Evolutionary conservation across 2,329 filamentous ascomycete species (phyloP), one percentile per base, ranked within the genome.

Genomic region (Fusarium albidum): DNA sequence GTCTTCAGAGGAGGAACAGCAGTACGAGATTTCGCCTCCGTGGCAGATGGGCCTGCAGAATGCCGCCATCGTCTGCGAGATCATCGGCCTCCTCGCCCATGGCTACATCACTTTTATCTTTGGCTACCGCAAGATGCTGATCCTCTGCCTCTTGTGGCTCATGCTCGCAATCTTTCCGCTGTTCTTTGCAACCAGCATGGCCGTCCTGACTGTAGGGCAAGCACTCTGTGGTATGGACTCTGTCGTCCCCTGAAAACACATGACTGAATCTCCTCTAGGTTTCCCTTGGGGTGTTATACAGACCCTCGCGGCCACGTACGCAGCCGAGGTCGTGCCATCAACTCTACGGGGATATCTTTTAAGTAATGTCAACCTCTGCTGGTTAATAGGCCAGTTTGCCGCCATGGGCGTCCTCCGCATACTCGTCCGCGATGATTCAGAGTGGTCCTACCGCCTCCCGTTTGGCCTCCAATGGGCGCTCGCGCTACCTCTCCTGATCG

Each of bases 391-490:
- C 1, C 75, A 78, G 44, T 60, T 79, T 10, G 61, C 75, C 3
- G 68, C 67, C 0, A 69, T 70, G 1, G 72, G 70, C 0, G 70
- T 77, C 4, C 66, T 75, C 13, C 66, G 70, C 15, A 68, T 60
- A 5, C 61, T 78, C 4, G 49, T 73, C 4, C 51, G 67, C 26
- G 57, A 67, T 6, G 59, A 56, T 1, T 67, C 69, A 0, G 56
- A 78, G 44, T 65, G 61, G 61, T 54, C 61, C 6, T 64, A 63
- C 51, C 40, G 61, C 3, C 72, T 68, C 6, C 75, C 76, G 0
- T 79, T 74, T 41, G 75, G 69, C 2, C 44, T 77, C 5, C 75
- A 78, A 60, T 79, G 76, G 76, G 63, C 70, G 1, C 77, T 71
- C 59, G 70, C 73, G 1, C 59, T 73, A 7, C 72, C 73, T 2